phyloP scores from a whole-genome alignment of 495 filamentous ascomycete genomes.

The Geopyxis carbonaria region DNA sequence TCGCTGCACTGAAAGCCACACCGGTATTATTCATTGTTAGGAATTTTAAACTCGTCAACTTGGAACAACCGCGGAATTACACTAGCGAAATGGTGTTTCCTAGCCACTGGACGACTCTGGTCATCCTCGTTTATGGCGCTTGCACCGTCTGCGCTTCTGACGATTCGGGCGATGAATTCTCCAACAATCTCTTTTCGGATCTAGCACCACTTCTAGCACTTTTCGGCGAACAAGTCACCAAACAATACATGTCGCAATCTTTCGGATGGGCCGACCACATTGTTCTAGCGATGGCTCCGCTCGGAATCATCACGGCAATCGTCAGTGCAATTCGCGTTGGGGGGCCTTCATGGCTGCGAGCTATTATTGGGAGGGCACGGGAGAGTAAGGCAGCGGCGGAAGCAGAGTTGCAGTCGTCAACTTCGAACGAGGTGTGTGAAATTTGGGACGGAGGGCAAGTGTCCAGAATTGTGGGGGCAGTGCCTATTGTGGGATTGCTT shows the following conservation, averaged over 20 bases:
- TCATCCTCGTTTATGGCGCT: no score
- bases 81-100: no score
- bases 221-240: constrained; percentile 37
- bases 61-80: no score
- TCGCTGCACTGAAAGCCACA: no score
- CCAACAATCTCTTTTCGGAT: constrained; percentile 33
- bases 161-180: constrained; percentile 30
- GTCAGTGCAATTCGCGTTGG: constrained; percentile 36
- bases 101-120: no score
- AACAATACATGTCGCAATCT: constrained; percentile 38
- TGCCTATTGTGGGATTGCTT: no score
- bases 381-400: constrained; percentile 21
- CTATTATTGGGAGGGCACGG: constrained; percentile 18
- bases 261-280: constrained; percentile 29
- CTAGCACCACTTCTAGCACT: constrained; percentile 24
- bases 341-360: constrained; percentile 25
- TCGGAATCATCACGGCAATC: constrained; percentile 36
- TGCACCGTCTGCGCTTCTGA: no score
- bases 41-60: no score
- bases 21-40: no score
- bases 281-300: not conserved
- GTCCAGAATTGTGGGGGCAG: no score
- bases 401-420: constrained; percentile 24
- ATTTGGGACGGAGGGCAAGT: constrained; percentile 20
- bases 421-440: constrained; percentile 24